A percentile compares a stretch with the other conserved stretches of the same genome.
These are phyloP conservation scores for Diplodia scrobiculata DNA, from an alignment of 2,329 filamentous ascomycete species.

Conservation along the genomic window DNA sequence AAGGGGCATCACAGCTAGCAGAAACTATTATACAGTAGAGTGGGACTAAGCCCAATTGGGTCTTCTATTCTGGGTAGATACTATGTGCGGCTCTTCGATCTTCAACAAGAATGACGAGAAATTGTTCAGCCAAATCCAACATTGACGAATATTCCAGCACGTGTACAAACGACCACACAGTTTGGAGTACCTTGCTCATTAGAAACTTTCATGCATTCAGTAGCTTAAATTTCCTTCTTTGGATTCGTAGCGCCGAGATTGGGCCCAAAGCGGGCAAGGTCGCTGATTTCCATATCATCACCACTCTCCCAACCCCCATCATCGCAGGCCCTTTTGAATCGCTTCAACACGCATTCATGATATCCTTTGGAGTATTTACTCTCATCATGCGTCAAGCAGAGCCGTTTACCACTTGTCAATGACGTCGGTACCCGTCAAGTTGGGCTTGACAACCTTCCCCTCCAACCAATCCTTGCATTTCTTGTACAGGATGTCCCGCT, in stretches of 20 bases:
- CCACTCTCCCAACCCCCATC: too few relatives aligned
- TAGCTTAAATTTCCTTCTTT: background rate
- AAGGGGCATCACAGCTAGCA: too few relatives aligned
- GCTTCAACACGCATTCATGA: background rate
- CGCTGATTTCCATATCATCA: background rate
- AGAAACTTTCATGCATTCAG: background rate
- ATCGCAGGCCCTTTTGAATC: background rate
- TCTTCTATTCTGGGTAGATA: too few relatives aligned
- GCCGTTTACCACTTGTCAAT: conserved; percentile 26
- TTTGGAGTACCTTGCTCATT: background rate
- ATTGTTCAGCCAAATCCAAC: background rate
- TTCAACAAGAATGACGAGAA: too few relatives aligned
- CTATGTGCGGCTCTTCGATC: too few relatives aligned
- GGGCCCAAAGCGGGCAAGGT: background rate
- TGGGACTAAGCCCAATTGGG: too few relatives aligned
- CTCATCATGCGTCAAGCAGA: background rate
- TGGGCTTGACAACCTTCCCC: conserved; percentile 28
- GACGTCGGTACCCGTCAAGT: conserved; percentile 30
- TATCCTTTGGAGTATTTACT: background rate
- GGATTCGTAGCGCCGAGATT: background rate
- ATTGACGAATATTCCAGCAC: background rate
- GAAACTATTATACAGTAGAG: too few relatives aligned
- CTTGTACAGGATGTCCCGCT: conserved; percentile 30
- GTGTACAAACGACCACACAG: background rate
- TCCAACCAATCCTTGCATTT: conserved; percentile 32